phyloP scores from a whole-genome alignment of 805 yeast species.

The Candida easanensis region DNA sequence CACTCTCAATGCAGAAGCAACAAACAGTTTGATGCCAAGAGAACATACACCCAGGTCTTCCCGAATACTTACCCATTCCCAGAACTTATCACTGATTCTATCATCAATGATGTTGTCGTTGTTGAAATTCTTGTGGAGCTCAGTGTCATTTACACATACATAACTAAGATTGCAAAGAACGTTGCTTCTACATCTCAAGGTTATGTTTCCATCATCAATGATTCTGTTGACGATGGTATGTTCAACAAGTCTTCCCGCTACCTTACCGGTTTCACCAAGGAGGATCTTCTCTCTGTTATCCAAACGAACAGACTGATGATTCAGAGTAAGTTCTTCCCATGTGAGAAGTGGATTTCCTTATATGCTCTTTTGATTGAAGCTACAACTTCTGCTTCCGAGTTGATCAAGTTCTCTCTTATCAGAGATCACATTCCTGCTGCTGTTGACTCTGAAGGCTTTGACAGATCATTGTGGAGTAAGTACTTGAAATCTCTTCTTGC shows the following conservation, averaged over 20 bases:
- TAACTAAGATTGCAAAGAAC: slow-evolving; percentile 47
- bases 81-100: slow-evolving; percentile 67
- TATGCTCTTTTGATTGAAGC: slow-evolving; percentile 57
- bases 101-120: slow-evolving; percentile 63
- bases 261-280: slow-evolving; percentile 37
- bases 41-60: slow-evolving; percentile 66
- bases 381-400: slow-evolving; percentile 49
- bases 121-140: slow-evolving; percentile 74
- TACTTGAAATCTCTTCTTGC: slow-evolving; percentile 56
- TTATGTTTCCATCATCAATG: slow-evolving; percentile 34
- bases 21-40: slow-evolving; percentile 49
- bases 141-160: slow-evolving; percentile 54
- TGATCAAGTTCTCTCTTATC: slow-evolving; percentile 49
- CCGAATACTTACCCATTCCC: slow-evolving; percentile 65
- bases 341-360: slow-evolving; percentile 70
- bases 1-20: slow-evolving; percentile 44
- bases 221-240: slow-evolving; percentile 34
- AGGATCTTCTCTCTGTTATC: slow-evolving; percentile 41
- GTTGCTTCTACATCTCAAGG: slow-evolving; percentile 26
- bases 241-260: slow-evolving; percentile 42
- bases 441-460: slow-evolving; percentile 47
- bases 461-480: slow-evolving; percentile 65
- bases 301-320: slow-evolving; percentile 50
- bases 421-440: slow-evolving; percentile 50
- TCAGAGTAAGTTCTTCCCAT: slow-evolving; percentile 60